Conservation (phyloP, 1,284 basidiomycete genomes). For the Leccinum griseonigrum region DNA sequence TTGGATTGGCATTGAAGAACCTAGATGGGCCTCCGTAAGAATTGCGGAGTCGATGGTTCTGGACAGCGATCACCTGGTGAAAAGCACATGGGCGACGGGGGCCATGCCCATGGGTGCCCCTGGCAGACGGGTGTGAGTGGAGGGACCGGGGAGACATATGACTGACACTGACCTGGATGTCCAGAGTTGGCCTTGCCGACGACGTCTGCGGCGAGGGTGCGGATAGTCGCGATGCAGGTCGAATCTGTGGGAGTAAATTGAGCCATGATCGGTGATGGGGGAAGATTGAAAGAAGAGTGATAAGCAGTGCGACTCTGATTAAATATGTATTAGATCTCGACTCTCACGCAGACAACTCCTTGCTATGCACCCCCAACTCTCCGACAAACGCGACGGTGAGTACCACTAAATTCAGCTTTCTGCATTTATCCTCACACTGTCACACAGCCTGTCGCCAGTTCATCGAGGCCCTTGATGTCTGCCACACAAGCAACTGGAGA, state of each 20-base stretch:
- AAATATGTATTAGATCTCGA: neutral
- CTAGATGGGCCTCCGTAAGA: constrained; percentile 37
- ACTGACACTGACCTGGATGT: constrained; percentile 69
- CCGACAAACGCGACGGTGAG: constrained; percentile 66
- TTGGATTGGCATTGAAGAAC: constrained; percentile 85
- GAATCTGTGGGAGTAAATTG: constrained; percentile 52
- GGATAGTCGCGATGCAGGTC: constrained; percentile 63
- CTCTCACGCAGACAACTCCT: constrained; percentile 13
- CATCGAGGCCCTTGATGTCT: constrained; percentile 68
- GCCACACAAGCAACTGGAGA: constrained; percentile 60
- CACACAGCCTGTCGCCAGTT: constrained; percentile 65
- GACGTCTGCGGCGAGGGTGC: constrained; percentile 69
- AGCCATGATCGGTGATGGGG: constrained; percentile 42
- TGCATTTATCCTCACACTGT: constrained; percentile 4
- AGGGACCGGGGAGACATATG: neutral
- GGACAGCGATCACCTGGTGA: constrained; percentile 53
- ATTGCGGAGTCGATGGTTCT: neutral
- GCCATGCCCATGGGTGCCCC: constrained; percentile 94
- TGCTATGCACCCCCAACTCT: constrained; percentile 70
- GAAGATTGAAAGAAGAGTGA: neutral
- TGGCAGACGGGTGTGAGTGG: constrained; percentile 26
- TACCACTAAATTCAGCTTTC: neutral
- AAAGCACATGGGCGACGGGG: constrained; percentile 85
- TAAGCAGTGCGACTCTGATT: neutral
- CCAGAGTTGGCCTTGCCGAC: constrained; percentile 88